These are phyloP conservation scores for Aspergillus melleus DNA, from an alignment of 2,329 filamentous ascomycete species.

Conservation along the genomic window DNA sequence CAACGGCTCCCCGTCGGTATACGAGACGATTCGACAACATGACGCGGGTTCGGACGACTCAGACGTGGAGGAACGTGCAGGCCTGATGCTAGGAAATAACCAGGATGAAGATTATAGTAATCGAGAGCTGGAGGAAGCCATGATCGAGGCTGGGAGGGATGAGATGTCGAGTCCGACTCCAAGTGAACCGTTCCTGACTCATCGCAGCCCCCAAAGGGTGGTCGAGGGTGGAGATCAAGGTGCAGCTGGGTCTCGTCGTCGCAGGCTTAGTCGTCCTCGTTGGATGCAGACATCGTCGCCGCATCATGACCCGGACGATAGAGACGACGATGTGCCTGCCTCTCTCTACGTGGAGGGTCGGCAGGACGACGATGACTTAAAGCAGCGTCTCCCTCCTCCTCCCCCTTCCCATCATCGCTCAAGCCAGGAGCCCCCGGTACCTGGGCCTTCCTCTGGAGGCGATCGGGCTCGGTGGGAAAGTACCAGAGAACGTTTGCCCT, in stretches of 20 bases:
- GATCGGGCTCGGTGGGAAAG: constrained; percentile 53
- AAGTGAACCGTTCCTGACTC: constrained; percentile 41
- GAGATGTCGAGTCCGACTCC: constrained; percentile 48
- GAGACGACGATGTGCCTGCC: constrained; percentile 64
- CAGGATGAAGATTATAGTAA: constrained; percentile 54
- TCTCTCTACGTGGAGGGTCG: constrained; percentile 61
- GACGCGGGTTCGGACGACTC: constrained; percentile 47
- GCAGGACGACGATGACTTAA: constrained; percentile 38
- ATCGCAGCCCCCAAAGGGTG: constrained; percentile 27
- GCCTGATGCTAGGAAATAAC: constrained; percentile 51
- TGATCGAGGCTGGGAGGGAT: constrained; percentile 53
- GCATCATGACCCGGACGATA: constrained; percentile 48
- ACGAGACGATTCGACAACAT: constrained; percentile 49
- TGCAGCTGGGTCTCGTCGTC: constrained; percentile 23
- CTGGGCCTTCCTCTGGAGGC: constrained; percentile 44
- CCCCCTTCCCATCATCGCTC: constrained; percentile 28
- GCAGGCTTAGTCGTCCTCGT: constrained; percentile 30
- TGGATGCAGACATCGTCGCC: constrained; percentile 33
- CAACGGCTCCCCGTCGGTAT: constrained; percentile 50
- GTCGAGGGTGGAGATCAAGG: constrained; percentile 13
- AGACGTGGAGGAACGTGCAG: constrained; percentile 48
- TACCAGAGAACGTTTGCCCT: constrained; percentile 45
- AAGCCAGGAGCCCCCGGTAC: constrained; percentile 26
- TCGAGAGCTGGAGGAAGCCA: constrained; percentile 57
- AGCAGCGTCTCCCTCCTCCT: constrained; percentile 41